A percentile compares a stretch with the other conserved stretches of the same genome.
These are phyloP conservation scores for Raphidocelis subcapitata DNA, from an alignment of 139 green algal genomes.

Conservation along the genomic window DNA sequence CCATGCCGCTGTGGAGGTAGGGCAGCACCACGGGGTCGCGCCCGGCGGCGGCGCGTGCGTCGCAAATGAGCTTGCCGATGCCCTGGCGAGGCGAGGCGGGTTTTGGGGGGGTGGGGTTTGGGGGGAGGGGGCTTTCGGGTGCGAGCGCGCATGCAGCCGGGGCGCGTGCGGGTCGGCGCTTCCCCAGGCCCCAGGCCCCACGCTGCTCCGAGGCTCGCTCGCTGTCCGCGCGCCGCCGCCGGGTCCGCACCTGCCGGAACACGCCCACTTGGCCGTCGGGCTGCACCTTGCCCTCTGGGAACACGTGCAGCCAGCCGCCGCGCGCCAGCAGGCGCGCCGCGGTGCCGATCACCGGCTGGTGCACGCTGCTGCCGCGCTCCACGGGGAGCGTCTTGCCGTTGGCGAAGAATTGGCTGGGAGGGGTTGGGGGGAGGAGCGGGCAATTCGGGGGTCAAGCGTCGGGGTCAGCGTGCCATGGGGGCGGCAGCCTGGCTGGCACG, in stretches of 20 bases:
- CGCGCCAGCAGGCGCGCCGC: slow-evolving; percentile 40
- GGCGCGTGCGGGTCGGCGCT: no score
- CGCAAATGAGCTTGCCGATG: slow-evolving; percentile 65
- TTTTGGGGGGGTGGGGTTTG: no score
- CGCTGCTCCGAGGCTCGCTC: not conserved
- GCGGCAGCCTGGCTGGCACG: not conserved
- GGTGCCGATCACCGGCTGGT: slow-evolving; percentile 67
- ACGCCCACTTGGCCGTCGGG: slow-evolving; percentile 63
- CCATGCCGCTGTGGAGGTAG: slow-evolving; percentile 86
- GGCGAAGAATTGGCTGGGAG: slow-evolving; percentile 77
- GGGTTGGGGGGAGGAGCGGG: not conserved
- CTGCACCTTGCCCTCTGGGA: slow-evolving; percentile 82
- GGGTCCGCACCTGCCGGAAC: slow-evolving; percentile 70
- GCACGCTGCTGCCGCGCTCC: slow-evolving; percentile 55
- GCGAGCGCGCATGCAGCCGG: no score
- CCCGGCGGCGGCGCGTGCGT: slow-evolving; percentile 33
- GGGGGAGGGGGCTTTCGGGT: no score
- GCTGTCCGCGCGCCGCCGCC: slow-evolving; percentile 45
- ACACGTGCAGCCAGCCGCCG: slow-evolving; percentile 89
- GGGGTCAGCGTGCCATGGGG: not conserved
- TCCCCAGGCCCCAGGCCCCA: no score
- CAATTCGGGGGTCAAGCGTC: not conserved
- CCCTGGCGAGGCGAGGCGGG: no score
- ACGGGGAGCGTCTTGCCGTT: slow-evolving; percentile 87
- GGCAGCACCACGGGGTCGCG: slow-evolving; percentile 74